Percentiles rank a stretch among this genome's conserved stretches.
Evolutionary conservation across 148 eudicot genomes (phyloP).

Genomic region (Camellia japonica): DNA sequence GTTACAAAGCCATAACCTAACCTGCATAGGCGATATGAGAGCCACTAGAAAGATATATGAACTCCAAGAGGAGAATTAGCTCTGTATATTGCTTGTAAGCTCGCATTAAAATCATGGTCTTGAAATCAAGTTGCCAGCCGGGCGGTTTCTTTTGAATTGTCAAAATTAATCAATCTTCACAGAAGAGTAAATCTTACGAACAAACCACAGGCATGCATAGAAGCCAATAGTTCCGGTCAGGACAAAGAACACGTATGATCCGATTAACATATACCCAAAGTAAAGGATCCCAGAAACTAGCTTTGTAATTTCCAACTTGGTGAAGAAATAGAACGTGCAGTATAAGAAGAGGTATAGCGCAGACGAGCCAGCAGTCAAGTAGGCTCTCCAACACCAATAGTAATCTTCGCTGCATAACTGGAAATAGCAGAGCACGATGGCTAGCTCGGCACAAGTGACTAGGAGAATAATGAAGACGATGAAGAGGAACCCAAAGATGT

Average conservation of each 20-base stretch:
- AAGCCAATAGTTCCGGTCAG: background rate
- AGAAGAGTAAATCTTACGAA: slow-evolving; percentile 6
- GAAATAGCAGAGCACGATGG: slow-evolving; percentile 6
- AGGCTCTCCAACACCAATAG: slow-evolving; percentile 7
- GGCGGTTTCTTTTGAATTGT: too few relatives aligned
- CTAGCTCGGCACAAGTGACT: background rate
- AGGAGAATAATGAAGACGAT: background rate
- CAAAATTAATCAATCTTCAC: slow-evolving; percentile 8
- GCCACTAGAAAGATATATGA: too few relatives aligned
- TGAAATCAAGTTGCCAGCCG: too few relatives aligned
- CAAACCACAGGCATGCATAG: slow-evolving; percentile 9
- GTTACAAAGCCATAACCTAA: too few relatives aligned
- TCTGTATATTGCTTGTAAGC: too few relatives aligned
- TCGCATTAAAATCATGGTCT: too few relatives aligned
- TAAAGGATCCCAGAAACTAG: background rate
- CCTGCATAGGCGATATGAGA: too few relatives aligned
- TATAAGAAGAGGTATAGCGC: background rate
- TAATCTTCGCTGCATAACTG: slow-evolving; percentile 7
- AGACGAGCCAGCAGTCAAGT: slow-evolving; percentile 12
- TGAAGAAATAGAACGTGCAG: slow-evolving; percentile 4
- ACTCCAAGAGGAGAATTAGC: too few relatives aligned
- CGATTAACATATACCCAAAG: slow-evolving; percentile 2
- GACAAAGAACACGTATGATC: background rate
- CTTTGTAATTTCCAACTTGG: slow-evolving; percentile 5
- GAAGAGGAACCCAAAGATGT: slow-evolving; percentile 4